Evolutionary conservation across 805 yeast genomes (phyloP).

Genomic region (Millerozyma miso): DNA sequence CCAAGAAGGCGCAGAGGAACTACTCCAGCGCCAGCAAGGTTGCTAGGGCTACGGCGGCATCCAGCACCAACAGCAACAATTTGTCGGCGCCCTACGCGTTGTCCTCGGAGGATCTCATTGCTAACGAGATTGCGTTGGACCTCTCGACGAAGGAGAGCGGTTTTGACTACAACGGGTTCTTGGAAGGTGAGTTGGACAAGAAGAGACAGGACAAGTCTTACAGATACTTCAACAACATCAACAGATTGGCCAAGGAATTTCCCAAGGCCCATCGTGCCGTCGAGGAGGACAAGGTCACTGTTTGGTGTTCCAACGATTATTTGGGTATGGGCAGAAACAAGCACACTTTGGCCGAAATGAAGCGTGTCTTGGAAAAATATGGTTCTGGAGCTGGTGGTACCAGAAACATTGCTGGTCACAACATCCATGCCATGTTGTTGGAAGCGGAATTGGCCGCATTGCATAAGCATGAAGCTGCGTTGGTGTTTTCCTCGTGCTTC

Average conservation of each 20-base stretch:
- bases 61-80: constrained; percentile 29
- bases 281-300: constrained; percentile 84
- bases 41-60: constrained; percentile 42
- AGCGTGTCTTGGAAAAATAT: constrained; percentile 73
- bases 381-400: constrained; percentile 99
- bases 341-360: constrained; percentile 71
- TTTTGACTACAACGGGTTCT: constrained; percentile 71
- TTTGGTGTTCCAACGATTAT: constrained; percentile 99
- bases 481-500: constrained; percentile 92
- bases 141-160: constrained; percentile 44
- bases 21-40: constrained; percentile 48
- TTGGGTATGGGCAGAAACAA: constrained; percentile 89
- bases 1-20: constrained; percentile 32
- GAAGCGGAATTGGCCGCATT: constrained; percentile 85
- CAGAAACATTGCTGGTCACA: constrained; percentile 97
- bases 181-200: constrained; percentile 59
- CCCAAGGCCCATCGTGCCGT: constrained; percentile 84
- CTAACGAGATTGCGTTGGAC: constrained; percentile 14
- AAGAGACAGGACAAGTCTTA: constrained; percentile 89
- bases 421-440: constrained; percentile 78
- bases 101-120: constrained; percentile 22
- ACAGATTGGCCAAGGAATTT: constrained; percentile 89
- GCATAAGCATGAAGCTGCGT: constrained; percentile 91
- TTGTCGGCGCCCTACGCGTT: constrained; percentile 31
- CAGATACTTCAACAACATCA: constrained; percentile 94